Evolutionary conservation across 768 basidiomycete species (phyloP).

Genomic region (Trametes punicea): DNA sequence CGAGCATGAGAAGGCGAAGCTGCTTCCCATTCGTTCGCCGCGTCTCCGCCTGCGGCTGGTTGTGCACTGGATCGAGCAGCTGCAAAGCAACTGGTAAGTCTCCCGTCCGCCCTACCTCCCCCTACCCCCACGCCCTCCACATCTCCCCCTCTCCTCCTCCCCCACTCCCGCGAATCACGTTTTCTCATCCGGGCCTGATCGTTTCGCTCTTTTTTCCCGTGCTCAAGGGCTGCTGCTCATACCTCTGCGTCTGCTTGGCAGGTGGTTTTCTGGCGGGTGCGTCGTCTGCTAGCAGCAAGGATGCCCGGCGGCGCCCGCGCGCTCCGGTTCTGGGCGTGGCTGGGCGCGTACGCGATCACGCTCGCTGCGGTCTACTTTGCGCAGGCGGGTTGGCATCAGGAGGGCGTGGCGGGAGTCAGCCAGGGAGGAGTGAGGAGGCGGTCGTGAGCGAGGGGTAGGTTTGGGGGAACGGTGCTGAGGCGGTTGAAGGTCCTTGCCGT

Average conservation of each 20-base stretch:
- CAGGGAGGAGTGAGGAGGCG: background rate
- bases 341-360: constrained; percentile 15
- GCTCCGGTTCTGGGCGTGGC: constrained; percentile 10
- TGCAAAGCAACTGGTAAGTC: constrained; percentile 54
- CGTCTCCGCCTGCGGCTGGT: constrained; percentile 79
- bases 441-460: background rate
- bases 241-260: constrained; percentile 33
- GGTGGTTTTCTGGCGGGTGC: constrained; percentile 79
- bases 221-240: constrained; percentile 24
- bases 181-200: constrained; percentile 11
- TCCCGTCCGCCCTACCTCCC: background rate
- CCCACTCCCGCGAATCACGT: background rate
- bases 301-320: constrained; percentile 14
- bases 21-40: constrained; percentile 77
- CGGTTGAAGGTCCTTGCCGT: no score
- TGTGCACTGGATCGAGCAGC: constrained; percentile 91
- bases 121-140: constrained; percentile 20
- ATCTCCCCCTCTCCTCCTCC: background rate
- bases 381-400: constrained; percentile 4
- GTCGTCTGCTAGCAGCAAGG: constrained; percentile 52
- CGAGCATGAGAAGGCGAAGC: constrained; percentile 82
- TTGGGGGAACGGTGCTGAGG: background rate
- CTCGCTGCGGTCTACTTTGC: constrained; percentile 13
- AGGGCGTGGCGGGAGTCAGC: background rate
- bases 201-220: constrained; percentile 2